Percentiles rank a stretch among this genome's conserved stretches.
Conservation (phyloP, 1,284 basidiomycete genomes). For the Puccinia coronata region DNA sequence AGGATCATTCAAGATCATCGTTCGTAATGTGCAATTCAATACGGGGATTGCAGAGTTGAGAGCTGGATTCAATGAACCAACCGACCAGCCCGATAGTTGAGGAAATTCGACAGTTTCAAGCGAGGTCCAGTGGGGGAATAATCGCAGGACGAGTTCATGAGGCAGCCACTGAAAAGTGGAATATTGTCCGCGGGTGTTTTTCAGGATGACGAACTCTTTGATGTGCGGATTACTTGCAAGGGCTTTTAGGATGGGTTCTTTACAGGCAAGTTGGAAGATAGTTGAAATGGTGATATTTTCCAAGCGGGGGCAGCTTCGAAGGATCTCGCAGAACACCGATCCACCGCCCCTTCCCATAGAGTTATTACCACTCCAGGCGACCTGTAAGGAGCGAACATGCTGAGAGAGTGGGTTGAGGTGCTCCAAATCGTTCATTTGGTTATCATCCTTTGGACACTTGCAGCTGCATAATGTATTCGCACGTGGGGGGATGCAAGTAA, state of each 20-base stretch:
- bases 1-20: not conserved
- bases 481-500: not conserved
- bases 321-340: not conserved
- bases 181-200: not conserved
- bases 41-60: not conserved
- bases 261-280: not conserved
- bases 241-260: not conserved
- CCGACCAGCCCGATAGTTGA: not conserved
- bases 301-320: not conserved
- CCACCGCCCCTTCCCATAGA: slow-evolving; percentile 12
- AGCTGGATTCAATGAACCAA: not conserved
- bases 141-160: not conserved
- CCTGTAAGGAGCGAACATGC: slow-evolving; percentile 3
- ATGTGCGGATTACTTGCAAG: not conserved
- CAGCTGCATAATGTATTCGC: not conserved
- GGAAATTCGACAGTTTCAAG: not conserved
- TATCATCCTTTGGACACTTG: no score
- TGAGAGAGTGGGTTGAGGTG: no score
- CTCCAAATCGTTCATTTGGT: no score
- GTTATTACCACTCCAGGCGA: not conserved
- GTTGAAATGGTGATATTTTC: slow-evolving; percentile 1
- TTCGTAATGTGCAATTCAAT: not conserved
- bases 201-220: not conserved
- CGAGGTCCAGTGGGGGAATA: not conserved
- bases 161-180: not conserved